Evolutionary conservation across 306 rosid species (phyloP), one percentile per base, ranked within the genome.

Genomic region (Astragalus membranaceus): DNA sequence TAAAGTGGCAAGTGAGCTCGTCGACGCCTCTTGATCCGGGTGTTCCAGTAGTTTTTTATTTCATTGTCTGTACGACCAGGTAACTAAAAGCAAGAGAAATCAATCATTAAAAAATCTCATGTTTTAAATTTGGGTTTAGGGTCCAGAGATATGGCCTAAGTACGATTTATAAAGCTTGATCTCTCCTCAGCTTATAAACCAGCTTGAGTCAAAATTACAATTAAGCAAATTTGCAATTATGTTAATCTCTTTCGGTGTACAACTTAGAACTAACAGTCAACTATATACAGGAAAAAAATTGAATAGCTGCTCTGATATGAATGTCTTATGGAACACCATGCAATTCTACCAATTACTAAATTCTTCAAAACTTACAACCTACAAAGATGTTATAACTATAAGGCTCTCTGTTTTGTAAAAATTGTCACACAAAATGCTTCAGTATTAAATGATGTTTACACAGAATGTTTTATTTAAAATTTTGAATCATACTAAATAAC

Each of bases 31-130:
- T 93, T 93, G 68, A 87, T 78, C 60, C 98, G 88, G 64, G 98
- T 93, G 80, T 93, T 93, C 98, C 98, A 93, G 78, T 93, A 93
- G 82, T 93, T 93, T 84, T 93, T 93, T 76, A 93, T 90, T 88
- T 93, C 98, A 46, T 93, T 93, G 81, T 93, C 98, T 6, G 98
- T 93, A 64, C 98, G 98, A 46, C 98, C 98, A 67, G 96, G 96
- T 75, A 93, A 81, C 98, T 93, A 75, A 78, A 80, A 67, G 73
- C 10, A 79, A 64, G 82, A 80, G 67, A 75, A 73, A 80, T 12
- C 6, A 69, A 60, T 30, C 32, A 79, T 37, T 57, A 74, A 50
- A 66, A 67, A 47, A 10, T 41, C 14, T 46, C 26, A 60, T 49
- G 16, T 41, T 50, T 32, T 52, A 42, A 67, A 26, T 26, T 26